Evolutionary conservation across 129 eudicot genomes (phyloP).

Genomic region (Glebionis coronaria): DNA sequence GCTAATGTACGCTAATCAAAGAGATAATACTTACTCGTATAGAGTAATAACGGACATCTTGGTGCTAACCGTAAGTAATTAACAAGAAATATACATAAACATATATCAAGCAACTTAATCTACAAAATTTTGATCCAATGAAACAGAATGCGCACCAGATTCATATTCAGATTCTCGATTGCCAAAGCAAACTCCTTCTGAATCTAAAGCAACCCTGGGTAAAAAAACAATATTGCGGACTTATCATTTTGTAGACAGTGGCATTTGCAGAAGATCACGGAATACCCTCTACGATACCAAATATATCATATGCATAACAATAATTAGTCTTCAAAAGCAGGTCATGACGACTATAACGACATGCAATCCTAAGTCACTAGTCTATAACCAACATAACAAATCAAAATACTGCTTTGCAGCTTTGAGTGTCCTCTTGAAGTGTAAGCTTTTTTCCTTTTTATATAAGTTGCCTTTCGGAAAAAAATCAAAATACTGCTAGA

Average conservation of each 20-base stretch:
- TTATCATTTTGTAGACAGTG: neutral
- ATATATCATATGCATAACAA: neutral
- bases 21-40: neutral
- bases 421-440: no score
- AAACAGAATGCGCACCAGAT: neutral
- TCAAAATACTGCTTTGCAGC: no score
- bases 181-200: neutral
- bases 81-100: constrained; percentile 16
- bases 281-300: neutral
- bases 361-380: no score
- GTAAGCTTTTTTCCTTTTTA: no score
- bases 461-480: no score
- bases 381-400: neutral
- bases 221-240: neutral
- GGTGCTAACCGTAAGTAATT: constrained; percentile 22
- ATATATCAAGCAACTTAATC: neutral
- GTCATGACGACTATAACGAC: neutral
- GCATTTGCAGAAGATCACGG: neutral
- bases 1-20: neutral
- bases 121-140: neutral
- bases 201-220: neutral
- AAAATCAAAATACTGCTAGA: neutral
- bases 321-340: neutral
- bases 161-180: neutral
- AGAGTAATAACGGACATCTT: neutral